A percentile compares a stretch with the other conserved stretches of the same genome.
phyloP scores from a whole-genome alignment of 306 rosid species.

The Astragalus glycyphyllos region DNA sequence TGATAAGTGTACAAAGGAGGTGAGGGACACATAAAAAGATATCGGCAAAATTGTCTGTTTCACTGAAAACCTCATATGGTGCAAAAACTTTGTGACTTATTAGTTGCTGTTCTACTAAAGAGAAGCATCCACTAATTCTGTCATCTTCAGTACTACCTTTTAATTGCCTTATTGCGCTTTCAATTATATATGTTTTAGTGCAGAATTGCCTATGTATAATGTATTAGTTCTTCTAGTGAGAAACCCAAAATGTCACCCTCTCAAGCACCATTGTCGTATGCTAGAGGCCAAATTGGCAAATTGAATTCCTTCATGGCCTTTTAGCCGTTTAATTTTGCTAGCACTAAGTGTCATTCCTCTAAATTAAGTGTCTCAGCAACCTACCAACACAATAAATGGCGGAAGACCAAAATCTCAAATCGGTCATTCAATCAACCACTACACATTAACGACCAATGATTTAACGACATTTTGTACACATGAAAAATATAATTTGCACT shows the following conservation, averaged over 20 bases:
- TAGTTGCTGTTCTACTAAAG: slow-evolving; percentile 57
- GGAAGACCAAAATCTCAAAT: too few relatives aligned
- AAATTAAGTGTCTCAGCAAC: background rate
- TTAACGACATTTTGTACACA: too few relatives aligned
- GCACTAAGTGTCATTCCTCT: background rate
- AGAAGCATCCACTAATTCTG: slow-evolving; percentile 63
- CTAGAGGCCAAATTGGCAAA: slow-evolving; percentile 42
- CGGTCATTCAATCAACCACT: too few relatives aligned
- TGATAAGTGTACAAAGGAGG: slow-evolving; percentile 40
- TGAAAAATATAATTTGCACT: too few relatives aligned
- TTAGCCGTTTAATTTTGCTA: slow-evolving; percentile 26
- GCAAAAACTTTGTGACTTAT: slow-evolving; percentile 45
- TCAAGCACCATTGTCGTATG: background rate
- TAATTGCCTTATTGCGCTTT: slow-evolving; percentile 18
- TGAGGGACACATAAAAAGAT: slow-evolving; percentile 41
- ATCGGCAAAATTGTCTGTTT: slow-evolving; percentile 33
- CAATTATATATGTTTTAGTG: slow-evolving; percentile 35
- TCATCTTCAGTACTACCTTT: slow-evolving; percentile 40
- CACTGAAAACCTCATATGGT: slow-evolving; percentile 45
- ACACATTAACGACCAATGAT: too few relatives aligned
- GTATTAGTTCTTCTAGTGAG: slow-evolving; percentile 12
- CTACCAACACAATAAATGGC: background rate
- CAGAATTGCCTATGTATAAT: slow-evolving; percentile 23
- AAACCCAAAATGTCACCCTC: slow-evolving; percentile 39
- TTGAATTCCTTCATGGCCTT: background rate